These are phyloP conservation scores for Linnemannia zychae DNA, from an alignment of 192 early-diverging fungal genomes.

Conservation along the genomic window DNA sequence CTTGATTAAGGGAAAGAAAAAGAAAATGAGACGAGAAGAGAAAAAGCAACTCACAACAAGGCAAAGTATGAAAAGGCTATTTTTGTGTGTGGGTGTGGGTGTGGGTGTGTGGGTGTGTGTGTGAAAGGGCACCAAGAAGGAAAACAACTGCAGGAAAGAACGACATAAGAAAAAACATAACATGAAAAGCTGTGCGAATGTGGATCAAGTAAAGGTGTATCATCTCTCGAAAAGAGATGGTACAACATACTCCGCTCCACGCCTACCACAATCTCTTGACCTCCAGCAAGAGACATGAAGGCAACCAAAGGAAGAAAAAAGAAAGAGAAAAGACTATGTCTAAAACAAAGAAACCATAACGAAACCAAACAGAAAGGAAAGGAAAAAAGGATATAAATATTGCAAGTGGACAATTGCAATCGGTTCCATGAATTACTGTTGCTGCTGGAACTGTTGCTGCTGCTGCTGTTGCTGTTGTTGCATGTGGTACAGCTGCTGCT, in stretches of 20 bases:
- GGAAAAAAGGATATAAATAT: constrained; percentile 6
- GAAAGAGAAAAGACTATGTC: constrained; percentile 3
- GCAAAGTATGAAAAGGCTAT: neutral
- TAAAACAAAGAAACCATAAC: neutral
- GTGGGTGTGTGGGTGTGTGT: too few species aligned
- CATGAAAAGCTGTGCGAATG: too few species aligned
- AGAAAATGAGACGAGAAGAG: neutral
- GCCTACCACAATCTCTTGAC: neutral
- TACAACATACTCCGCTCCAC: neutral
- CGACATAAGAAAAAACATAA: too few species aligned
- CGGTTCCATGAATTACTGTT: constrained; percentile 17
- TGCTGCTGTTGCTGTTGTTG: constrained; percentile 36
- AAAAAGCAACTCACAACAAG: neutral
- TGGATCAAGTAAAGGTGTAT: too few species aligned
- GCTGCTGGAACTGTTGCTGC: constrained; percentile 18
- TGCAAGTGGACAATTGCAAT: neutral
- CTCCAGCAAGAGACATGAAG: neutral
- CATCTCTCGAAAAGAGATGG: neutral
- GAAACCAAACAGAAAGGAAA: neutral
- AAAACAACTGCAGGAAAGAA: neutral
- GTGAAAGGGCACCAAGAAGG: neutral
- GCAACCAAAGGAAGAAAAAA: constrained; percentile 12
- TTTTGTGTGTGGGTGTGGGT: too few species aligned
- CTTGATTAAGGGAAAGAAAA: neutral
- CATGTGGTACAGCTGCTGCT: constrained; percentile 43